Conservation (phyloP, 208 protist species). For the Trypanosomatidae sp. region DNA sequence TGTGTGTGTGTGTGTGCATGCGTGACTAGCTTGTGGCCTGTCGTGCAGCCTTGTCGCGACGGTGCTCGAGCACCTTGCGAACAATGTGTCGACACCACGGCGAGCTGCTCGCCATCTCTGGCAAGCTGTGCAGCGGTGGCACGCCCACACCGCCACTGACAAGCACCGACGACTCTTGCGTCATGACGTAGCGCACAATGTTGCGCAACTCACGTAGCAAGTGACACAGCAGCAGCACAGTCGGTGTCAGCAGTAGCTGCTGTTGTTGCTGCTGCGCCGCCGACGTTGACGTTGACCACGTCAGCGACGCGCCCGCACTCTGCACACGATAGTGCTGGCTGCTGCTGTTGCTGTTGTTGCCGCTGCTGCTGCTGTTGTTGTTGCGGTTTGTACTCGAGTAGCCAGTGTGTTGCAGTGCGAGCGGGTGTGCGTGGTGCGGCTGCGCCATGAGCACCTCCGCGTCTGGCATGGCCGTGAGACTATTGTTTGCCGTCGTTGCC, state of each 20-base stretch:
- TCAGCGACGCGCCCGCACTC: not conserved
- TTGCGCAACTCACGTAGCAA: slow-evolving; percentile 23
- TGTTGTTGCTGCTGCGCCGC: not conserved
- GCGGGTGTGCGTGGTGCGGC: too few relatives aligned
- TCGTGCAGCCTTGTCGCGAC: slow-evolving; percentile 26
- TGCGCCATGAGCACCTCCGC: too few relatives aligned
- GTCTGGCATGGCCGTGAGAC: too few relatives aligned
- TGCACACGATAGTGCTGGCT: not conserved
- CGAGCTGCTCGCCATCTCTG: slow-evolving; percentile 21
- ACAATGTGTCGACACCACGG: slow-evolving; percentile 60
- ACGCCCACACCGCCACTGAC: slow-evolving; percentile 28
- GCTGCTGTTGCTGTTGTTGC: not conserved
- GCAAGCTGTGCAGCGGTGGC: slow-evolving; percentile 27
- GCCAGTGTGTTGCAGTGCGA: too few relatives aligned
- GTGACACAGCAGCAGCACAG: not conserved
- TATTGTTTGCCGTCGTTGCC: too few relatives aligned
- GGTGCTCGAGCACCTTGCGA: slow-evolving; percentile 28
- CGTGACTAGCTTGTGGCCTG: too few relatives aligned
- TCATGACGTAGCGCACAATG: slow-evolving; percentile 43
- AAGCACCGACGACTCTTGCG: slow-evolving; percentile 23
- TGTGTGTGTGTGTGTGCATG: too few relatives aligned
- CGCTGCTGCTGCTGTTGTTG: not conserved
- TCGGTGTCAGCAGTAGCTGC: not conserved
- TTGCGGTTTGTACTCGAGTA: not conserved
- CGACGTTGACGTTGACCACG: not conserved